Evolutionary conservation across 352 stramenopile species (phyloP).

Genomic region (Plasmopara halstedii): DNA sequence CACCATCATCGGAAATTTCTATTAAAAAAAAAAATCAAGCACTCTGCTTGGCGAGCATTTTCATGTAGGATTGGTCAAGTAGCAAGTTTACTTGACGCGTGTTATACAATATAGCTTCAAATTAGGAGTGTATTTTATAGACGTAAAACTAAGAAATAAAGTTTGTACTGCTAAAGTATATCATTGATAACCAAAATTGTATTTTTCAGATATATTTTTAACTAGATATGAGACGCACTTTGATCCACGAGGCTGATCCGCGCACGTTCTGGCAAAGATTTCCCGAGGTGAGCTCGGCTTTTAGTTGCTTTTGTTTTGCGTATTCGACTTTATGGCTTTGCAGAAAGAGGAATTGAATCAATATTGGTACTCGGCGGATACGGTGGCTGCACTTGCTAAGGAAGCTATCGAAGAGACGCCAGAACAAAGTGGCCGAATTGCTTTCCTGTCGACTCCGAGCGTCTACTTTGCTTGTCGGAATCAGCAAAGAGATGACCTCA

Average conservation of each 20-base stretch:
- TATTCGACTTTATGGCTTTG: neutral
- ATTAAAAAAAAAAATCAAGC: no score
- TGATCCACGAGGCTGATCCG: no score
- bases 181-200: neutral
- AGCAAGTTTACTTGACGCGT: no score
- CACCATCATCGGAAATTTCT: no score
- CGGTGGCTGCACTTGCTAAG: constrained; percentile 67
- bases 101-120: no score
- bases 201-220: neutral
- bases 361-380: constrained; percentile 91
- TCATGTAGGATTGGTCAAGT: neutral
- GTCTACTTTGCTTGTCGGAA: constrained; percentile 88
- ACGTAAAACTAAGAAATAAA: no score
- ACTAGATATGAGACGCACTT: constrained; percentile 4
- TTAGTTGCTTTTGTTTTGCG: neutral
- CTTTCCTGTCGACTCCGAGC: constrained; percentile 91
- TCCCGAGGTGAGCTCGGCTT: constrained; percentile 34
- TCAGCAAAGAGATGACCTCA: constrained; percentile 11
- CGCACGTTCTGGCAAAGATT: constrained; percentile 60
- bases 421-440: constrained; percentile 31
- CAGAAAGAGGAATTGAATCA: constrained; percentile 94
- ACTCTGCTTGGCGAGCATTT: neutral
- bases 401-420: constrained; percentile 56
- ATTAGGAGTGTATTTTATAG: no score
- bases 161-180: no score